Evolutionary conservation across 2,329 filamentous ascomycete species (phyloP).

Genomic region (Neodidymelliopsis sp.): DNA sequence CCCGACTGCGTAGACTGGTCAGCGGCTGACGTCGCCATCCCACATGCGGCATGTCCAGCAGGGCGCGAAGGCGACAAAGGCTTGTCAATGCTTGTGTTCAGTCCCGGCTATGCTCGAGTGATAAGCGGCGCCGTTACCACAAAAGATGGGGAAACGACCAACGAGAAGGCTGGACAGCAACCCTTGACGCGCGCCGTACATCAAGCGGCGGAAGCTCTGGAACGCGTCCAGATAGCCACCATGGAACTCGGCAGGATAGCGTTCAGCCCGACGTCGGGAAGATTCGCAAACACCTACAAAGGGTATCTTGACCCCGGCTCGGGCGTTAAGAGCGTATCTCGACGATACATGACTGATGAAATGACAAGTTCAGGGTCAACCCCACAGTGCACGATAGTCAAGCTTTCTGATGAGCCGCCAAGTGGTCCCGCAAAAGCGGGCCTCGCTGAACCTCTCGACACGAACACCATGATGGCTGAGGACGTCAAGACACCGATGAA

Average conservation of each 20-base stretch:
- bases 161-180: constrained; percentile 1
- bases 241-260: constrained; percentile 2
- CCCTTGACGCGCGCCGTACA: neutral
- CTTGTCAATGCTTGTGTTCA: constrained; percentile 17
- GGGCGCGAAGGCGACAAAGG: neutral
- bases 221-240: neutral
- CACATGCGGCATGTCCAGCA: constrained; percentile 18
- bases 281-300: neutral
- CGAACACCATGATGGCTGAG: constrained; percentile 18
- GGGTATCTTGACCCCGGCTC: constrained; percentile 3
- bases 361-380: constrained; percentile 14
- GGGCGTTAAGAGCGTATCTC: constrained; percentile 20
- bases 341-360: constrained; percentile 13
- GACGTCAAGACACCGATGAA: constrained; percentile 1
- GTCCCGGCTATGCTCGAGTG: constrained; percentile 2
- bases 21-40: constrained; percentile 18
- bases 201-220: constrained; percentile 2
- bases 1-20: constrained; percentile 1
- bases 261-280: neutral
- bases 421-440: constrained; percentile 11
- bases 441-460: constrained; percentile 3
- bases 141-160: constrained; percentile 5
- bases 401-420: constrained; percentile 13
- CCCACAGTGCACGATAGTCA: constrained; percentile 9
- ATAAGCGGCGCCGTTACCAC: constrained; percentile 8